Percentiles rank a stretch among this genome's conserved stretches.
phyloP scores from a whole-genome alignment of 805 yeast genomes.

The Sporopachydermia quercuum region DNA sequence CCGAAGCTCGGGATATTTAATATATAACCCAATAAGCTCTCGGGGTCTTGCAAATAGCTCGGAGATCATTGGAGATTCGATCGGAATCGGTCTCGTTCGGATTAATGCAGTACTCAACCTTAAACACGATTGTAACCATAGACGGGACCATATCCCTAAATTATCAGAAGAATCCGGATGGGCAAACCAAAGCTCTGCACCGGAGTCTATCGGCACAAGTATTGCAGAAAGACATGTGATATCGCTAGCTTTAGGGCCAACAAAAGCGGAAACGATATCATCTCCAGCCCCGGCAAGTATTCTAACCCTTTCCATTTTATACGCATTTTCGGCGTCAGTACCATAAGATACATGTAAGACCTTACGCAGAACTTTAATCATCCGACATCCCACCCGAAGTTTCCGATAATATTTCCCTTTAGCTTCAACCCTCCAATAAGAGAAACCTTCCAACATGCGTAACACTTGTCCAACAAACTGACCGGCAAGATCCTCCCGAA shows the following conservation, averaged over 20 bases:
- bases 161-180: not conserved
- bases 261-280: not conserved
- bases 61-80: not conserved
- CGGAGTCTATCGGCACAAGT: not conserved
- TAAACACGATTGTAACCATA: not conserved
- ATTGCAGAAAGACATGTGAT: not conserved
- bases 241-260: not conserved
- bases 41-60: not conserved
- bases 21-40: not conserved
- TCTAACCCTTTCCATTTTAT: not conserved
- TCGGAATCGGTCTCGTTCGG: not conserved
- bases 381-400: not conserved
- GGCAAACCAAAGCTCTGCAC: not conserved
- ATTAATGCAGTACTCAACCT: not conserved
- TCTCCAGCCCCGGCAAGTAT: not conserved
- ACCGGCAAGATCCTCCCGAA: not conserved
- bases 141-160: not conserved
- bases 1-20: not conserved
- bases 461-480: not conserved
- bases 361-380: not conserved
- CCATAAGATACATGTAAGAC: not conserved
- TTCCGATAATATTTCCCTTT: not conserved
- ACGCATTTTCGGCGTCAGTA: not conserved
- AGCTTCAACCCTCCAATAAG: not conserved
- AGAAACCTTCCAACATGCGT: not conserved